Evolutionary conservation across 352 stramenopile species (phyloP).

Genomic region (Globisporangium cystogenes): DNA sequence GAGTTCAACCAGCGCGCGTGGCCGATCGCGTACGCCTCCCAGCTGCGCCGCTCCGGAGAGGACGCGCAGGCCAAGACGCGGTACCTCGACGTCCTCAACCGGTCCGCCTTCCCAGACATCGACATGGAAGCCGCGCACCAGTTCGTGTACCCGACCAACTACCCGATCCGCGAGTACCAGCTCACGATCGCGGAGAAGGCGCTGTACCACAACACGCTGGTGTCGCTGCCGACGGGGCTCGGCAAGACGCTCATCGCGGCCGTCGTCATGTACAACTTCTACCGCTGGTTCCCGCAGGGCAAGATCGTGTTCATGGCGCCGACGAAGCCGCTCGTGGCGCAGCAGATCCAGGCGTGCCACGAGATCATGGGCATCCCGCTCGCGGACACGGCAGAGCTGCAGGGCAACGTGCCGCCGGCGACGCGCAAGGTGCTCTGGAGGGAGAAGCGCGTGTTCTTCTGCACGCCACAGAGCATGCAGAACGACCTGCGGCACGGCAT

Average conservation of each 20-base stretch:
- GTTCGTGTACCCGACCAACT: conserved; percentile 90
- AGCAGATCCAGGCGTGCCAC: conserved; percentile 97
- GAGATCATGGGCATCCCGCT: conserved; percentile 94
- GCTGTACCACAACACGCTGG: conserved; percentile 97
- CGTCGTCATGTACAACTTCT: conserved; percentile 99
- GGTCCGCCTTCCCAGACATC: conserved; percentile 36
- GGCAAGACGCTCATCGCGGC: conserved; percentile 99
- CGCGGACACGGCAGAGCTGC: conserved; percentile 73
- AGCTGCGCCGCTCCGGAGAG: conserved; percentile 31
- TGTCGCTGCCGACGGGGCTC: conserved; percentile 97
- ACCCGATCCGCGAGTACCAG: conserved; percentile 94
- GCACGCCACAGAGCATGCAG: conserved; percentile 96
- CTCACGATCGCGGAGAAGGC: conserved; percentile 90
- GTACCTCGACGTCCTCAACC: conserved; percentile 42
- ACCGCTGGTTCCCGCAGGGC: conserved; percentile 95
- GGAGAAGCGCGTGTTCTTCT: conserved; percentile 96
- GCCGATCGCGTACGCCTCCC: conserved; percentile 12
- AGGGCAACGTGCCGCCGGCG: conserved; percentile 70
- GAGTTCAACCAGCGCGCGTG: conserved; percentile 2
- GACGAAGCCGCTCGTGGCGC: conserved; percentile 96
- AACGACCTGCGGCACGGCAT: conserved; percentile 92
- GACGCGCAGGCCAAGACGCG: conserved; percentile 47
- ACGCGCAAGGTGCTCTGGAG: conserved; percentile 87
- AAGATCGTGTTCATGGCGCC: conserved; percentile 98
- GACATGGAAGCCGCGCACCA: conserved; percentile 54